Percentiles rank a stretch among this genome's conserved stretches.
Evolutionary conservation across 768 basidiomycete genomes (phyloP).

Genomic region (Auricularia sp.): DNA sequence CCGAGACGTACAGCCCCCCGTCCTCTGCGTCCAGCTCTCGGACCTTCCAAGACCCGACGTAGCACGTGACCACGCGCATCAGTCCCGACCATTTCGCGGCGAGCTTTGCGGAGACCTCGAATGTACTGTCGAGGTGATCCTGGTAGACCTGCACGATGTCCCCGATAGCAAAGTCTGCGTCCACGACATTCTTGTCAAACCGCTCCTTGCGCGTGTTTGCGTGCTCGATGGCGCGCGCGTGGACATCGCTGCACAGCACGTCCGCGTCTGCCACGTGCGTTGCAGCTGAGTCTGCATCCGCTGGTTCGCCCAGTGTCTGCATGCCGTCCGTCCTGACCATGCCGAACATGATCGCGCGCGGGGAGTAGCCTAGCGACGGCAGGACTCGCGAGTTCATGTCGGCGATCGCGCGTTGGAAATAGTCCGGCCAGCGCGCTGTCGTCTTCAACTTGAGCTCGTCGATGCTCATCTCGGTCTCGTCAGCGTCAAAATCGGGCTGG

Average conservation of each 20-base stretch:
- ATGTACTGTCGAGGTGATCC: background rate
- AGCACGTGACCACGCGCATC: background rate
- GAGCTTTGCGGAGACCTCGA: background rate
- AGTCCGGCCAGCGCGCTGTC: slow-evolving; percentile 1
- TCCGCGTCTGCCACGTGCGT: background rate
- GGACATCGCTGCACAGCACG: background rate
- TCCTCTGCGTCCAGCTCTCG: background rate
- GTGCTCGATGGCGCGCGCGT: background rate
- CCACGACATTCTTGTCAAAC: background rate
- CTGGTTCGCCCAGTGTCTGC: background rate
- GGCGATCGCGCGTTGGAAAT: background rate
- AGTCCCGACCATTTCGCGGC: background rate
- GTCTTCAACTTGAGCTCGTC: too few relatives aligned
- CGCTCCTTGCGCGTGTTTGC: background rate
- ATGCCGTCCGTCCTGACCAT: background rate
- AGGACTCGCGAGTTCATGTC: background rate
- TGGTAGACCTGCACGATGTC: slow-evolving; percentile 1
- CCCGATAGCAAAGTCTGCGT: background rate
- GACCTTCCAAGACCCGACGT: background rate
- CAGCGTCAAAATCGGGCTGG: background rate
- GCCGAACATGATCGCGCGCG: background rate
- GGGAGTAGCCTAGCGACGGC: background rate
- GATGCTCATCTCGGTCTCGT: background rate
- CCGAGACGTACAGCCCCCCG: background rate
- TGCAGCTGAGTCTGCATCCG: background rate